Evolutionary conservation across 225 moss, liverwort and hornwort genomes (phyloP), one percentile per base, ranked within the genome.

Genomic region (Bryum argenteum): DNA sequence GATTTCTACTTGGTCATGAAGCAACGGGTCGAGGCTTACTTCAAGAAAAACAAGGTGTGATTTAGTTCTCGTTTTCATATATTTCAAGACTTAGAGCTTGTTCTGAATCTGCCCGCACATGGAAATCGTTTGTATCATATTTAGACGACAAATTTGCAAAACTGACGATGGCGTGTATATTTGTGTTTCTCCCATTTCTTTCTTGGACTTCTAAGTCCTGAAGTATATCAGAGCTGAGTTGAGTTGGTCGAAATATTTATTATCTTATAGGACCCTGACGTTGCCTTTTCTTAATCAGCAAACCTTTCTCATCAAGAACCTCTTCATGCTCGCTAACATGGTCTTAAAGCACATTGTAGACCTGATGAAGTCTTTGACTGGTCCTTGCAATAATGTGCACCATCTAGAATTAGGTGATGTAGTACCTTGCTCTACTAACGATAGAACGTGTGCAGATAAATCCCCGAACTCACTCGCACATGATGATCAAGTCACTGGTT

Each of bases 11-110:
- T 88, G 18, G 91, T 91, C 16, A 18, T 89, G n/a, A 98, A 98
- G 80, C 92, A 89, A 79, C 89, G 94, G n/a, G 98, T 98, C 50
- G 98, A 98, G 82, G 71, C 94, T 0, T 91, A 88, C 72, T 98
- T 98, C 80, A 92, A 91, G 70, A 85, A 75, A 69, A 81, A 86
- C n/a, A 94, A 94, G 94, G 96, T 48, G 16, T 17, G 17, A 48
- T 48, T 15, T 11, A 48, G 48, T 48, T 48, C 17, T 48, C 16
- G 17, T 48, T 48, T 17, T 1, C 17, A 17, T 17, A 48, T 16
- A 48, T 16, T 48, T 1, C 48, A 17, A 15, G 16, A 6, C 6
- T 15, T 48, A 48, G 17, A 48, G 6, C 6, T 4, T 48, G 14
- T 47, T 16, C 10, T 42, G 14, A 75, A 66, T 15, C 3, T 64